Percentiles rank a stretch among this genome's conserved stretches.
Conservation (phyloP, 805 yeast species). For the Cyberlindnera amylophila region DNA sequence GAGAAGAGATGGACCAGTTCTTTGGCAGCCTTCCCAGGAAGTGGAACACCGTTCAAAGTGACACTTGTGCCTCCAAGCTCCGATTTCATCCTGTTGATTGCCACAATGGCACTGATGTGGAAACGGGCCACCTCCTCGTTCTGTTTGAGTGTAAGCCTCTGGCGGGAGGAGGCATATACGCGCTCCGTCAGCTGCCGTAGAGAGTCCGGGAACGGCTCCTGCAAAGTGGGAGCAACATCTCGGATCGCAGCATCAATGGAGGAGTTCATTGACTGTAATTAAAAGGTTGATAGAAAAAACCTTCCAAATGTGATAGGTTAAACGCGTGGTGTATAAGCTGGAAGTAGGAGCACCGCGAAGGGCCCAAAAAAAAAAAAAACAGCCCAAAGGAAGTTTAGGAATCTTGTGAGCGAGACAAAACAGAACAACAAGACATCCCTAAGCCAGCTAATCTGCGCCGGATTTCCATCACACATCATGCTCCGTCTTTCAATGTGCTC, state of each 20-base stretch:
- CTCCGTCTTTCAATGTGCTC: background rate
- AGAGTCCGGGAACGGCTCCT: conserved; percentile 40
- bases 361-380: too few relatives aligned
- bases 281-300: too few relatives aligned
- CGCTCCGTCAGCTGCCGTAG: conserved; percentile 30
- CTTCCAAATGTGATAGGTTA: too few relatives aligned
- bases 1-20: conserved; percentile 28
- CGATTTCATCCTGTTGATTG: conserved; percentile 46
- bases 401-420: too few relatives aligned
- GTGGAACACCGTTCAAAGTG: conserved; percentile 49
- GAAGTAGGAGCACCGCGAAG: too few relatives aligned
- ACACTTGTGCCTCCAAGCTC: conserved; percentile 45
- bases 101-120: conserved; percentile 64
- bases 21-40: conserved; percentile 42
- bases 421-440: too few relatives aligned
- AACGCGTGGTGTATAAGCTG: too few relatives aligned
- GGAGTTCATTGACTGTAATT: conserved; percentile 8
- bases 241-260: conserved; percentile 33
- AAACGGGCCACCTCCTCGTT: conserved; percentile 61
- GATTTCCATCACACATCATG: background rate
- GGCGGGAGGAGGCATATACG: conserved; percentile 47
- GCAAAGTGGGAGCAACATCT: conserved; percentile 49
- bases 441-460: too few relatives aligned
- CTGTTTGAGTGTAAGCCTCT: conserved; percentile 44
- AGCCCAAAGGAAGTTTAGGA: too few relatives aligned